Base-by-base conservation (phyloP, 352 stramenopile genomes). In the Thraustochytrium striatum region DNA sequence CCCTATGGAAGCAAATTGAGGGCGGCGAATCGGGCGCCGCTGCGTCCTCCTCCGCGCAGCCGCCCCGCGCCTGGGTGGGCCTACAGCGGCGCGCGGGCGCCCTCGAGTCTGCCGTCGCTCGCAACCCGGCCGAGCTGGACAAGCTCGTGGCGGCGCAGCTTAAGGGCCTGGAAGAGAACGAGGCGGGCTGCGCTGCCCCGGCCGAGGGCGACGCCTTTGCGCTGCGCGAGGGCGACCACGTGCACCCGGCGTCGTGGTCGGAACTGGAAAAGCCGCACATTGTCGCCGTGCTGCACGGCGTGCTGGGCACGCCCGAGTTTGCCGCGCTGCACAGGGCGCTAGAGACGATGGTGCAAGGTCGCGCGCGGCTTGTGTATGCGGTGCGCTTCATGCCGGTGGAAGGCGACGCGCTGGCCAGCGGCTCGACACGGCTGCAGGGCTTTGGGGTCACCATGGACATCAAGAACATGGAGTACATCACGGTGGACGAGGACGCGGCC, bases 391-490 rank as follows among this genome's bases (percentile, higher is more conserved):
- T 75, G 44, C 52, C 52, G 8, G 50, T 21, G 52, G n/a, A 3
- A 0, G 9, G 43, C 8, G 65, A 57, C 25, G 16, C 35, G n/a
- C 16, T 72, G 13, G 70, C 52, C 1, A 28, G 38, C 13, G 28
- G 38, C 9, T 21, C 5, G 7, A 57, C 57, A 0, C 35, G 28
- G n/a, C 57, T 79, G 33, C 70, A 72, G 38, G 93, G 93, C 25
- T 98, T 96, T 70, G 92, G 92, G 8, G 91, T 97, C 35, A 87
- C 89, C 1, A 83, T 98, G 36, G 91, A 98, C 70, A 95, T 98
- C 70, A 97, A 97, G 84, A 97, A 97, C 83, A 97, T 97, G 89
- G 93, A 98, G 84, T 98, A 98, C 85, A 95, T 95, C 82, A 96
- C 92, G 7, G 93, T 97, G 72, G 93, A 98, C 79, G 92, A 97